Evolutionary conservation across 805 yeast species (phyloP).

Genomic region (Saccharomycopsis fibuligera): DNA sequence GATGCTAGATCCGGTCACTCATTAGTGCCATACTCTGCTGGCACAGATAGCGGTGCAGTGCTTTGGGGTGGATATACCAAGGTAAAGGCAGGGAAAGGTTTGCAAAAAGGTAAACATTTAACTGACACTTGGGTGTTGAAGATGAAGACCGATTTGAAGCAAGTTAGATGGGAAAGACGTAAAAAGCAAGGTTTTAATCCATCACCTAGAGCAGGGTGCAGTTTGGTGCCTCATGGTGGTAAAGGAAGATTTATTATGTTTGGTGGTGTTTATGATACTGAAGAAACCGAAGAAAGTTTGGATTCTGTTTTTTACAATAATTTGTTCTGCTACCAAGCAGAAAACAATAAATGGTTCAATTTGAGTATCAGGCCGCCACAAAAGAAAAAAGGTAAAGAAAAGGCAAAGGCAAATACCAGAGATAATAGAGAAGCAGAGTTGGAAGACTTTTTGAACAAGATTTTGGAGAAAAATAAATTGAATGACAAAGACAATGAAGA

Average conservation of each 20-base stretch:
- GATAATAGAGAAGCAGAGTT: constrained; percentile 66
- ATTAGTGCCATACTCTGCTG: constrained; percentile 47
- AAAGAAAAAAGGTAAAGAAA: constrained; percentile 43
- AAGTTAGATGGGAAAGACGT: constrained; percentile 81
- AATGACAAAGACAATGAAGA: constrained; percentile 46
- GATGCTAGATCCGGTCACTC: constrained; percentile 95
- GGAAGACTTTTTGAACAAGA: constrained; percentile 71
- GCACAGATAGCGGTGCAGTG: constrained; percentile 65
- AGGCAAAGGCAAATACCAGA: constrained; percentile 34
- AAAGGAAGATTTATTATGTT: constrained; percentile 88
- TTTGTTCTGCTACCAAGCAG: constrained; percentile 74
- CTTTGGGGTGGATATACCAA: constrained; percentile 93
- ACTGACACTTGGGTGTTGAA: constrained; percentile 81
- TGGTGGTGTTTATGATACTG: constrained; percentile 94
- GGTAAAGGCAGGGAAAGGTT: constrained; percentile 81
- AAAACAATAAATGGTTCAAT: constrained; percentile 83
- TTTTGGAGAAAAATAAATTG: constrained; percentile 66
- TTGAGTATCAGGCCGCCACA: constrained; percentile 57
- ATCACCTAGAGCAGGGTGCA: constrained; percentile 90
- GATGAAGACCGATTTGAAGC: constrained; percentile 74
- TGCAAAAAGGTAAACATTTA: constrained; percentile 85
- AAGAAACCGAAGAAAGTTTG: constrained; percentile 89
- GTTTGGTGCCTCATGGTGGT: constrained; percentile 62
- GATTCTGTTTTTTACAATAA: constrained; percentile 81
- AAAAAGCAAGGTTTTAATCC: constrained; percentile 88